Conservation (phyloP, 352 stramenopile genomes). For the Phytophthora chlamydospora region DNA sequence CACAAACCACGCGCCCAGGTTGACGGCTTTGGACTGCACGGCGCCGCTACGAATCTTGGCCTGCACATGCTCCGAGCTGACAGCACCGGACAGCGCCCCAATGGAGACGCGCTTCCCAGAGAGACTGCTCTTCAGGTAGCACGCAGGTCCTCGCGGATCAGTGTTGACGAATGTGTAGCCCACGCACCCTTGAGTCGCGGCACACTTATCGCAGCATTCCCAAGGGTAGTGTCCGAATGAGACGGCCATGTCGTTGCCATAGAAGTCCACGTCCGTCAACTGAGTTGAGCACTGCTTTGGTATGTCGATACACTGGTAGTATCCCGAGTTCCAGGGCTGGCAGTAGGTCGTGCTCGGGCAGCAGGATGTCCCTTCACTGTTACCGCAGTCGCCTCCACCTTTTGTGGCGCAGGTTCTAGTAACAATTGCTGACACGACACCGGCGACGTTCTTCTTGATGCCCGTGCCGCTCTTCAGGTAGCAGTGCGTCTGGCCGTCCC, state of each 20-base stretch:
- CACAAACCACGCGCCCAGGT: slow-evolving; percentile 14
- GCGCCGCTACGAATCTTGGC: slow-evolving; percentile 6
- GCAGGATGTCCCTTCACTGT: slow-evolving; percentile 29
- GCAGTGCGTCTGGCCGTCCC: slow-evolving; percentile 26
- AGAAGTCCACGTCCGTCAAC: slow-evolving; percentile 39
- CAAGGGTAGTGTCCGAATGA: slow-evolving; percentile 19
- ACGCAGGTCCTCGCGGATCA: slow-evolving; percentile 29
- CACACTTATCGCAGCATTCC: slow-evolving; percentile 39
- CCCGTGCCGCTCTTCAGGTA: slow-evolving; percentile 28
- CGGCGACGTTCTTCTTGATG: slow-evolving; percentile 10
- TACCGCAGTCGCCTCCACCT: slow-evolving; percentile 30
- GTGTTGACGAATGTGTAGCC: slow-evolving; percentile 54
- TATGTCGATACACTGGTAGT: slow-evolving; percentile 42
- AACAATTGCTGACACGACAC: background rate
- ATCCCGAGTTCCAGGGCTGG: slow-evolving; percentile 55
- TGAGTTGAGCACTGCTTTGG: slow-evolving; percentile 31
- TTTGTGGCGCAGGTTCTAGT: slow-evolving; percentile 19
- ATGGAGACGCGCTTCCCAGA: background rate
- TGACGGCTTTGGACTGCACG: slow-evolving; percentile 7
- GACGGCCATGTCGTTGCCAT: slow-evolving; percentile 29
- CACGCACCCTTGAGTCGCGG: slow-evolving; percentile 28
- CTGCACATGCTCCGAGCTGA: slow-evolving; percentile 2
- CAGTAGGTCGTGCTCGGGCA: slow-evolving; percentile 44
- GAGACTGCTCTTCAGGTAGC: slow-evolving; percentile 37
- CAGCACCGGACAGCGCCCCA: slow-evolving; percentile 5